phyloP scores from a whole-genome alignment of 1,284 basidiomycete genomes.

The Fistulina hepatica region DNA sequence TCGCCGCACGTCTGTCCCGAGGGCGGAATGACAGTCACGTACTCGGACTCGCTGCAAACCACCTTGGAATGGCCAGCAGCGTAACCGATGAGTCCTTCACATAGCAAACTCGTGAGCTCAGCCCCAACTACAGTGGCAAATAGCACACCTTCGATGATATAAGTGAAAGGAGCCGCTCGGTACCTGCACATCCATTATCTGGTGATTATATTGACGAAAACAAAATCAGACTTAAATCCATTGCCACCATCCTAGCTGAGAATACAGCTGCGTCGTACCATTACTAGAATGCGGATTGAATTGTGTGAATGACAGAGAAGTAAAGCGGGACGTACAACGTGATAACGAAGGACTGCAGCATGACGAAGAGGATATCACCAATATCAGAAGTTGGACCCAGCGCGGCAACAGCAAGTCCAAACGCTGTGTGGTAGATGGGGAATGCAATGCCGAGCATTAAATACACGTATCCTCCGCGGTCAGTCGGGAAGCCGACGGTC shows the following conservation, averaged over 20 bases:
- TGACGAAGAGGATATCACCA: constrained; percentile 52
- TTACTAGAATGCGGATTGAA: constrained; percentile 29
- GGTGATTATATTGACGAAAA: neutral
- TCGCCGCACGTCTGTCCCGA: constrained; percentile 46
- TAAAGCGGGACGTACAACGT: constrained; percentile 40
- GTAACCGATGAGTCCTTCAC: neutral
- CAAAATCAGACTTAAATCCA: constrained; percentile 61
- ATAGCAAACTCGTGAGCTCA: constrained; percentile 1
- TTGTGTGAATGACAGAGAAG: constrained; percentile 4
- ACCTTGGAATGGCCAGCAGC: constrained; percentile 34
- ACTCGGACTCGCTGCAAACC: constrained; percentile 43
- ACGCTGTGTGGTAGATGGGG: constrained; percentile 43
- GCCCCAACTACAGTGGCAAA: no score
- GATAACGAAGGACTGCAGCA: constrained; percentile 59
- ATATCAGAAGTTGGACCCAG: constrained; percentile 58
- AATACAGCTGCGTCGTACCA: constrained; percentile 55
- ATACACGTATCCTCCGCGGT: constrained; percentile 45
- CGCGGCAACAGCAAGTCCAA: constrained; percentile 54
- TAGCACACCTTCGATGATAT: constrained; percentile 48
- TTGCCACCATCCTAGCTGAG: constrained; percentile 64
- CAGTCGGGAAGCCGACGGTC: constrained; percentile 40
- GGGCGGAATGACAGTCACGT: constrained; percentile 43
- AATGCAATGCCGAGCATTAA: constrained; percentile 37
- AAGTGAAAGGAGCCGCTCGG: constrained; percentile 67
- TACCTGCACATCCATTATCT: constrained; percentile 19